Evolutionary conservation across 371 early-diverging fungal genomes (phyloP).

Genomic region (Mucor velutinosus): DNA sequence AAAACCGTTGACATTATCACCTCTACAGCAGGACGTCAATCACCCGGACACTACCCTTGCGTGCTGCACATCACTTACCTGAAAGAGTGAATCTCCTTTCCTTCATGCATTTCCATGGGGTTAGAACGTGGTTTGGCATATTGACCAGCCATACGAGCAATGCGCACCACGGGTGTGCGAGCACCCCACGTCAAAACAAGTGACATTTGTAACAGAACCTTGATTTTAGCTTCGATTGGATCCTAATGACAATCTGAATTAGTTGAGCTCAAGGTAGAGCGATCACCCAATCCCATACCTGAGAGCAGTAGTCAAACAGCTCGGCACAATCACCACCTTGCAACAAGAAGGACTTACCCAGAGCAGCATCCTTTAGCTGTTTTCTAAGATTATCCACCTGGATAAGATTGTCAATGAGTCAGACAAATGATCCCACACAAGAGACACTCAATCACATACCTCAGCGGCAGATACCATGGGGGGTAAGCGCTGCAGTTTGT

Average conservation of each 20-base stretch:
- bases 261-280: neutral
- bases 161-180: constrained; percentile 89
- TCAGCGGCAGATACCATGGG: constrained; percentile 90
- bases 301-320: constrained; percentile 93
- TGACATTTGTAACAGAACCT: constrained; percentile 96
- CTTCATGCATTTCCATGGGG: constrained; percentile 87
- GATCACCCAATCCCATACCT: constrained; percentile 45
- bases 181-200: constrained; percentile 94
- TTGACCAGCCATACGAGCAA: constrained; percentile 97
- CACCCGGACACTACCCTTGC: neutral
- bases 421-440: neutral
- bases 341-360: constrained; percentile 89
- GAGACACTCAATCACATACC: constrained; percentile 44
- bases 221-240: constrained; percentile 92
- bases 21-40: constrained; percentile 43
- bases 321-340: constrained; percentile 99
- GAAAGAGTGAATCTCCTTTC: constrained; percentile 75
- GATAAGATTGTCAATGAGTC: neutral
- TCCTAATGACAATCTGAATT: constrained; percentile 44
- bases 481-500: constrained; percentile 81
- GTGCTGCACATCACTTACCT: constrained; percentile 38
- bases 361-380: constrained; percentile 87
- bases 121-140: constrained; percentile 97
- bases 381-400: constrained; percentile 82
- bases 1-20: constrained; percentile 96